Conservation (phyloP, 352 stramenopile genomes). For the Globisporangium iwayamae region DNA sequence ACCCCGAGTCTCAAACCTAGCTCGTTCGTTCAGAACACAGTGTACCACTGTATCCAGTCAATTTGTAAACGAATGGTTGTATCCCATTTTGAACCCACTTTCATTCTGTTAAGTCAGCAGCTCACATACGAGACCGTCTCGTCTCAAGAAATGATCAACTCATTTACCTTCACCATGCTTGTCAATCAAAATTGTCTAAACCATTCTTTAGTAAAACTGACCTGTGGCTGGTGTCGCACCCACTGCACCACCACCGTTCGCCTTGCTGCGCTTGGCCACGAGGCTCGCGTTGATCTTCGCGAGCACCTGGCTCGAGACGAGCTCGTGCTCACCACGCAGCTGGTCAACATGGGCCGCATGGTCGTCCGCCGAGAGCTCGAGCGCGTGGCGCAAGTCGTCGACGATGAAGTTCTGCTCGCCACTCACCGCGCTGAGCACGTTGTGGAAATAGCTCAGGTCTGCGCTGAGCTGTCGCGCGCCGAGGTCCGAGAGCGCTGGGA, state of each 20-base stretch:
- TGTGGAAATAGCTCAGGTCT: conserved; percentile 78
- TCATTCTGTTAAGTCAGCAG: neutral
- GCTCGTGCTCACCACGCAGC: conserved; percentile 24
- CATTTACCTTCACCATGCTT: neutral
- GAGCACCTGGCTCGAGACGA: conserved; percentile 28
- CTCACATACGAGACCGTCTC: neutral
- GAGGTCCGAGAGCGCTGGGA: conserved; percentile 54
- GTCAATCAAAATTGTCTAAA: conserved; percentile 1
- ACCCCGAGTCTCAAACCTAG: neutral
- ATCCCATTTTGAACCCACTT: neutral
- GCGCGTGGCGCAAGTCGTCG: conserved; percentile 38
- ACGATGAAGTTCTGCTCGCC: conserved; percentile 52
- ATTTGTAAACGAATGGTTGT: neutral
- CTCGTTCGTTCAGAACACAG: neutral
- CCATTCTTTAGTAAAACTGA: conserved; percentile 1
- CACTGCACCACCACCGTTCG: neutral
- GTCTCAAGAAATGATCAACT: neutral
- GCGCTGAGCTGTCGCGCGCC: conserved; percentile 58
- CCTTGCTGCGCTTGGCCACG: conserved; percentile 24
- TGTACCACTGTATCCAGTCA: neutral
- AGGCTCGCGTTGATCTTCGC: conserved; percentile 49
- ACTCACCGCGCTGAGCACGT: conserved; percentile 71
- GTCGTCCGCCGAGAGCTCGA: conserved; percentile 31
- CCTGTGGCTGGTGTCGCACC: neutral
- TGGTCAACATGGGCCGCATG: conserved; percentile 33